Conservation (phyloP, 2,329 filamentous ascomycete species). For the Talaromyces sp. region DNA sequence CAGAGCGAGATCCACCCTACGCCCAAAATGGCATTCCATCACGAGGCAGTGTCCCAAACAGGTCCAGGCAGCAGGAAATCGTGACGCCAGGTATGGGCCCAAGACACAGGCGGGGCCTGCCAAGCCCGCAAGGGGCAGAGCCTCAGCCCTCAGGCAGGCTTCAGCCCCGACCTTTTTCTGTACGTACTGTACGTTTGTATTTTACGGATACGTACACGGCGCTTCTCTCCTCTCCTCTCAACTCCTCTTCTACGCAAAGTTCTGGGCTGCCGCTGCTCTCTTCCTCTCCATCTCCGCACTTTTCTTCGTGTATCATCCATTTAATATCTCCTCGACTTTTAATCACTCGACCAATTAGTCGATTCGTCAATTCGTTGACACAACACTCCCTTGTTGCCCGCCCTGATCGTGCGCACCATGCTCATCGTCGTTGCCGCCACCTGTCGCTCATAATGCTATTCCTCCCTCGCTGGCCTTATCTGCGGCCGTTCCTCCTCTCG, state of each 20-base stretch:
- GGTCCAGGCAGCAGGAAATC: too few relatives aligned
- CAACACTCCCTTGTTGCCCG: background rate
- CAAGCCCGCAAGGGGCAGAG: background rate
- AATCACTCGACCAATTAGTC: too few relatives aligned
- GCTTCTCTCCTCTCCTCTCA: background rate
- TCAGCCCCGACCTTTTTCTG: too few relatives aligned
- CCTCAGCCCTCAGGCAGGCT: background rate
- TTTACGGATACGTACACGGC: too few relatives aligned
- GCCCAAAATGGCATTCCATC: background rate
- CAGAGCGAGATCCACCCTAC: background rate
- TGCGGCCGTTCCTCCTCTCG: slow-evolving; percentile 22
- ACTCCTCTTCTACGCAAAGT: too few relatives aligned
- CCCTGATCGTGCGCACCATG: background rate
- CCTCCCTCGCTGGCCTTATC: slow-evolving; percentile 9
- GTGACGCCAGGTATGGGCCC: background rate
- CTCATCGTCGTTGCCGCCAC: slow-evolving; percentile 15
- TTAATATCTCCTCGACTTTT: too few relatives aligned
- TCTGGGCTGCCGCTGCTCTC: background rate
- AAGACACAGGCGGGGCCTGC: background rate
- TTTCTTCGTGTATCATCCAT: background rate
- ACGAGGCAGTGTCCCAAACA: background rate
- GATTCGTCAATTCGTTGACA: too few relatives aligned
- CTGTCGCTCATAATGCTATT: slow-evolving; percentile 14
- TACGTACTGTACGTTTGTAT: too few relatives aligned
- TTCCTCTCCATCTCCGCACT: background rate